These are phyloP conservation scores for Metschnikowia kofuensis DNA, from an alignment of 805 yeast species.

Conservation along the genomic window DNA sequence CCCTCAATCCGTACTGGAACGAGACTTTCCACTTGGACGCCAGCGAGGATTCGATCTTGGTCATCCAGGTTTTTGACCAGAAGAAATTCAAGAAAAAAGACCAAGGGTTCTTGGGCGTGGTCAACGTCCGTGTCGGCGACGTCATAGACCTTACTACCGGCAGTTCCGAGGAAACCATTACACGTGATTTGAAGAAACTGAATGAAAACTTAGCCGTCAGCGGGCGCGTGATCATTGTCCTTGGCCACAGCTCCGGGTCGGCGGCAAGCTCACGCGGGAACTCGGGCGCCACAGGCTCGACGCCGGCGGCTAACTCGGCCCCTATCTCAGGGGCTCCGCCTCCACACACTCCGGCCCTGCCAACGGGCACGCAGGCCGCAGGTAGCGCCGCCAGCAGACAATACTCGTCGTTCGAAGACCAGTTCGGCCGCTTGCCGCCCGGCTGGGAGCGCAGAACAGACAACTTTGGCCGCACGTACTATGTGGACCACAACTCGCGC, in stretches of 20 bases:
- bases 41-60: constrained; percentile 80
- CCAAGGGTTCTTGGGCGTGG: constrained; percentile 97
- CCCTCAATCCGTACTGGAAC: constrained; percentile 97
- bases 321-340: constrained; percentile 13
- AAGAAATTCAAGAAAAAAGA: constrained; percentile 97
- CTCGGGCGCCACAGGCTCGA: constrained; percentile 18
- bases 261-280: constrained; percentile 6
- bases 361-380: not conserved
- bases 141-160: constrained; percentile 64
- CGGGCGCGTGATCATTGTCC: constrained; percentile 82
- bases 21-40: constrained; percentile 78
- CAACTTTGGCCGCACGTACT: constrained; percentile 94
- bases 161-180: constrained; percentile 74
- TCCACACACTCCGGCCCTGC: constrained; percentile 14
- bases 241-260: constrained; percentile 45
- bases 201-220: constrained; percentile 91
- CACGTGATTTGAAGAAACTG: constrained; percentile 86
- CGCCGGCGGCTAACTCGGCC: constrained; percentile 16
- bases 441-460: constrained; percentile 99
- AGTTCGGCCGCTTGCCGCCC: constrained; percentile 91
- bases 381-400: constrained; percentile 46
- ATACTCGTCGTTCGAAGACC: constrained; percentile 94
- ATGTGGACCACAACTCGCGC: constrained; percentile 96
- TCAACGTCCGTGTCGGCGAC: constrained; percentile 86
- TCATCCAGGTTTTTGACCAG: constrained; percentile 94